Percentiles rank a stretch among this genome's conserved stretches.
phyloP scores from a whole-genome alignment of 2,329 filamentous ascomycete species.

The Pseudocercospora macadamiae region DNA sequence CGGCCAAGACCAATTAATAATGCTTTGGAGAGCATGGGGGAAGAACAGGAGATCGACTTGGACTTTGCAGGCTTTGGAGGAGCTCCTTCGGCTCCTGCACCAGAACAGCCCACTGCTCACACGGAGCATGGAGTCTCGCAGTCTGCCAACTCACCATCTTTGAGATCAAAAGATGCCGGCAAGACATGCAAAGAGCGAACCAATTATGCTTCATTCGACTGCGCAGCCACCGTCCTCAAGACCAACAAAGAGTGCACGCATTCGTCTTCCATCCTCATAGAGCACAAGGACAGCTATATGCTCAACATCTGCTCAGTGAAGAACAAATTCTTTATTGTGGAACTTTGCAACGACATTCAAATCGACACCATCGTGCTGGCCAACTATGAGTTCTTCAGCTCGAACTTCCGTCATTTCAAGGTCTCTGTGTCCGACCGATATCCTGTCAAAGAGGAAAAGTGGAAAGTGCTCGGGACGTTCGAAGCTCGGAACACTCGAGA shows the following conservation, averaged over 20 bases:
- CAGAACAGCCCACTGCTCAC: conserved; percentile 8
- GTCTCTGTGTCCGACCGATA: conserved; percentile 94
- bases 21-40: conserved; percentile 77
- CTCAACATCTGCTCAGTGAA: conserved; percentile 82
- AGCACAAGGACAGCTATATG: conserved; percentile 99
- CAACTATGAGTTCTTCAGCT: conserved; percentile 99
- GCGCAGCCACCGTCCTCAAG: conserved; percentile 89
- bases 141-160: conserved; percentile 30
- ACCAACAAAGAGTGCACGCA: conserved; percentile 86
- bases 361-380: conserved; percentile 96
- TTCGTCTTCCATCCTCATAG: conserved; percentile 82
- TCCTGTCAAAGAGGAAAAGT: conserved; percentile 87
- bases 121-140: conserved; percentile 11
- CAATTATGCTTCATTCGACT: conserved; percentile 97
- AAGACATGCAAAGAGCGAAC: conserved; percentile 98
- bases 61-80: conserved; percentile 68
- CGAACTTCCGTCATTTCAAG: conserved; percentile 88
- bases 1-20: conserved; percentile 62
- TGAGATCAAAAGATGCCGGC: conserved; percentile 87
- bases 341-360: conserved; percentile 82
- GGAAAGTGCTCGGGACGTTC: conserved; percentile 85
- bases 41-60: conserved; percentile 83
- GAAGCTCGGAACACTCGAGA: conserved; percentile 91
- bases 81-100: conserved; percentile 25
- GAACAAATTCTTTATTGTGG: conserved; percentile 93